Evolutionary conservation across 2,329 filamentous ascomycete species (phyloP), one percentile per base, ranked within the genome.

Genomic region (Ceratocystis cubensis): DNA sequence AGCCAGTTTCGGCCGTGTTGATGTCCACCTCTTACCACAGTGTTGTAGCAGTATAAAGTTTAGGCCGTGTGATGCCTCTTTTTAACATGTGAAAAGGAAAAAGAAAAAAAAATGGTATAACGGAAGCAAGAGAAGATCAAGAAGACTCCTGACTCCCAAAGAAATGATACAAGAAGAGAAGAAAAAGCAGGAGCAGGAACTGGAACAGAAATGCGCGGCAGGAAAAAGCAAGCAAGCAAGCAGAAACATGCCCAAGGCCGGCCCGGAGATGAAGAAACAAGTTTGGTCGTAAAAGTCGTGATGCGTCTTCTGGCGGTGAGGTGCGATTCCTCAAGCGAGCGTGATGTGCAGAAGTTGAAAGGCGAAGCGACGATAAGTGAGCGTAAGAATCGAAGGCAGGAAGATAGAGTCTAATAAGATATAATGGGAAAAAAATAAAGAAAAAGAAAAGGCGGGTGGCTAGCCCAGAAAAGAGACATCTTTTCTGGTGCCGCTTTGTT

Each of bases 61-160:
- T 59, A 59, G 56, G 56, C 13, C 30, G 20, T 59, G 56, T 59
- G 56, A 37, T 33, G 56, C 28, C 56, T 59, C 56, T 59, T 59
- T 59, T 59, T 59, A 59, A 37, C 45, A 20, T 28, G 30, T 17
- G 37, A 41, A 50, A 46, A 28, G 48, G 37, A 50, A 61, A 72
- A 73, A 68, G 67, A 67, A 65, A 63, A 45, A 63, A 66, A 69
- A 48, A 68, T 70, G 67, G 68, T 71, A 70, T 72, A 72, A 70
- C 66, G 44, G 13, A 20, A 45, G 61, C 37, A 70, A 73, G 74
- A 66, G 64, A 70, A 70, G 37, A 0, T 41, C 37, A 41, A 13
- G 13, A 41, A 15, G 37, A 41, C 37, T 41, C 37, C 0, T 15
- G 61, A 50, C 41, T 68, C 69, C 65, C 68, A 72, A 73, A 69